These are phyloP conservation scores for Hexamita inflata DNA, from an alignment of 208 protist species.

Conservation along the genomic window DNA sequence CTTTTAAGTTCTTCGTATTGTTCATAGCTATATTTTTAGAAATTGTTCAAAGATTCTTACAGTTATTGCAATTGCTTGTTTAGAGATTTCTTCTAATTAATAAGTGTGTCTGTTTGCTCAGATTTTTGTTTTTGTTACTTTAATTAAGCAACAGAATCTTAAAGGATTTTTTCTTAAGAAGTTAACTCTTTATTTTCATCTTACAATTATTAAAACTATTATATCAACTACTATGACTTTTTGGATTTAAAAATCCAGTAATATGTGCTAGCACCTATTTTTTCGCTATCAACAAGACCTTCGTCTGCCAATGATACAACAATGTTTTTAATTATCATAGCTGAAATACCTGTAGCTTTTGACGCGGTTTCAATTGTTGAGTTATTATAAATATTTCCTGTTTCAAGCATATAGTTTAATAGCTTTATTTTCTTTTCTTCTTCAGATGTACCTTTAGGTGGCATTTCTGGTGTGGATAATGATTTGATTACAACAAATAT, in stretches of 20 bases:
- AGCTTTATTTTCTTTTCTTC: conserved; percentile 25
- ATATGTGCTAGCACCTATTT: conserved; percentile 28
- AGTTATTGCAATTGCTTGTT: neutral
- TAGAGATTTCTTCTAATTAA: neutral
- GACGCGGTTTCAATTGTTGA: neutral
- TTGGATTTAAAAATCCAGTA: conserved; percentile 28
- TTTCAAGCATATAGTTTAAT: conserved; percentile 11
- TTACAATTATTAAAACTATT: neutral
- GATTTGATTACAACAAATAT: no score
- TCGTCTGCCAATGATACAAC: conserved; percentile 26
- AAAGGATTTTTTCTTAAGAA: neutral
- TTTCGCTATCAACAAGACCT: conserved; percentile 25
- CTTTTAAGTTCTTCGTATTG: neutral
- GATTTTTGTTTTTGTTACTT: neutral
- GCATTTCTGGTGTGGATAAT: no score
- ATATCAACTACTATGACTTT: neutral
- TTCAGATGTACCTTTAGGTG: conserved; percentile 34
- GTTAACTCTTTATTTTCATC: neutral
- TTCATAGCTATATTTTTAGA: conserved; percentile 15
- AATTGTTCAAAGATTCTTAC: neutral
- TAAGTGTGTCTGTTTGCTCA: neutral
- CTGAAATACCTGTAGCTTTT: conserved; percentile 1
- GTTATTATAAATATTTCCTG: neutral
- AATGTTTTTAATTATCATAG: conserved; percentile 30
- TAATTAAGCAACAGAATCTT: conserved; percentile 8